Evolutionary conservation across 2,329 filamentous ascomycete genomes (phyloP).

Genomic region (Tolypocladium sp.): DNA sequence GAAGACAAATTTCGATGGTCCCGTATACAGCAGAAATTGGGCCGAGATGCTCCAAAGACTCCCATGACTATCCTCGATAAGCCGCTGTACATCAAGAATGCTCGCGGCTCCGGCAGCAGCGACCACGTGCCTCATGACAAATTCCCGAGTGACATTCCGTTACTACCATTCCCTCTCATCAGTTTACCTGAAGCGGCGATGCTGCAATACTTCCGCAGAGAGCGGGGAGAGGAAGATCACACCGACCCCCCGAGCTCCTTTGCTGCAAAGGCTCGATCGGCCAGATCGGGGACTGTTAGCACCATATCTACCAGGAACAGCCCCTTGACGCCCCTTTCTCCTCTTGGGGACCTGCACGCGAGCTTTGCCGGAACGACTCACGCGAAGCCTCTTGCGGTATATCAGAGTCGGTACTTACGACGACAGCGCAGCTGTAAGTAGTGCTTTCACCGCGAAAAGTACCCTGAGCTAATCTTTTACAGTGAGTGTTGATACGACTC

Average conservation of each 20-base stretch:
- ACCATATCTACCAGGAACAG: constrained; percentile 15
- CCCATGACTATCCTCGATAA: background rate
- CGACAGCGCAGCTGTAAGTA: background rate
- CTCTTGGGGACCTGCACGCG: constrained; percentile 5
- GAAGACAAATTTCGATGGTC: background rate
- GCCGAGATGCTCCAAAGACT: background rate
- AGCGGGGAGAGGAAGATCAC: constrained; percentile 27
- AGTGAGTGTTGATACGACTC: background rate
- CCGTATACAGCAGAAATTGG: background rate
- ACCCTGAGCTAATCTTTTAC: background rate
- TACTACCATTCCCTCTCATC: constrained; percentile 25
- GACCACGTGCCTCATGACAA: constrained; percentile 11
- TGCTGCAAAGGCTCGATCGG: constrained; percentile 16
- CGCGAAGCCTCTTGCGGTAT: constrained; percentile 8
- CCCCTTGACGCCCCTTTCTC: constrained; percentile 16
- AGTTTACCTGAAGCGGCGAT: constrained; percentile 27
- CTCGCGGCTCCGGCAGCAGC: background rate
- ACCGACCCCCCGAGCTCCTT: constrained; percentile 19
- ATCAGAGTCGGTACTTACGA: background rate
- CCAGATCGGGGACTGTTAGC: constrained; percentile 19
- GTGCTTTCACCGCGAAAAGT: background rate
- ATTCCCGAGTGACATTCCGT: constrained; percentile 13
- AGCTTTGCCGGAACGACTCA: constrained; percentile 1
- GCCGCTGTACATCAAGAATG: background rate
- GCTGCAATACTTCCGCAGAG: constrained; percentile 20